phyloP scores from a whole-genome alignment of 2,329 filamentous ascomycete genomes.

The Lachnellula arida region DNA sequence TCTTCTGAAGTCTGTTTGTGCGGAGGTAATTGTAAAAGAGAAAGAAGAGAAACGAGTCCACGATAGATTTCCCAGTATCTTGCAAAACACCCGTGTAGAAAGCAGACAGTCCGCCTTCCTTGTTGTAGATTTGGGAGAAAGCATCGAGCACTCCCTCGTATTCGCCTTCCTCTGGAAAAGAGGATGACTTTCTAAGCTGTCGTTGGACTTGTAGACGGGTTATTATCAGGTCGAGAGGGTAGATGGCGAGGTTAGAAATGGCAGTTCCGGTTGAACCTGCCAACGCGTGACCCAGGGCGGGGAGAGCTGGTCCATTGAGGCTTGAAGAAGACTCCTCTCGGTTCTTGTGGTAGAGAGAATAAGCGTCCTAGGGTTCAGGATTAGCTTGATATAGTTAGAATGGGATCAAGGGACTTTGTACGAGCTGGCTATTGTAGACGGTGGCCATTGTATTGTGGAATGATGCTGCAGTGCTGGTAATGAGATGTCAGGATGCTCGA shows the following conservation, averaged over 20 bases:
- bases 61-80: slow-evolving; percentile 62
- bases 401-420: slow-evolving; percentile 20
- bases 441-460: slow-evolving; percentile 24
- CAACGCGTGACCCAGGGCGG: slow-evolving; percentile 74
- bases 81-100: slow-evolving; percentile 64
- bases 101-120: slow-evolving; percentile 62
- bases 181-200: slow-evolving; percentile 42
- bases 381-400: not conserved
- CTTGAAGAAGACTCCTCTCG: slow-evolving; percentile 33
- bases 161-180: slow-evolving; percentile 34
- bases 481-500: not conserved
- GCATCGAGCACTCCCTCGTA: slow-evolving; percentile 67
- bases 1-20: slow-evolving; percentile 35
- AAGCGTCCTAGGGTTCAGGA: slow-evolving; percentile 25
- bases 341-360: slow-evolving; percentile 30
- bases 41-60: slow-evolving; percentile 83
- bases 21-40: slow-evolving; percentile 63
- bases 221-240: slow-evolving; percentile 77
- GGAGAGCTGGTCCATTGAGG: slow-evolving; percentile 44
- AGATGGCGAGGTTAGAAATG: slow-evolving; percentile 71
- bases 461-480: not conserved
- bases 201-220: slow-evolving; percentile 78
- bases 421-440: slow-evolving; percentile 41
- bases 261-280: slow-evolving; percentile 76
- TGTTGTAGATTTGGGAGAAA: slow-evolving; percentile 62